phyloP scores from a whole-genome alignment of 2,329 filamentous ascomycete species.

The Colletotrichum trifolii region DNA sequence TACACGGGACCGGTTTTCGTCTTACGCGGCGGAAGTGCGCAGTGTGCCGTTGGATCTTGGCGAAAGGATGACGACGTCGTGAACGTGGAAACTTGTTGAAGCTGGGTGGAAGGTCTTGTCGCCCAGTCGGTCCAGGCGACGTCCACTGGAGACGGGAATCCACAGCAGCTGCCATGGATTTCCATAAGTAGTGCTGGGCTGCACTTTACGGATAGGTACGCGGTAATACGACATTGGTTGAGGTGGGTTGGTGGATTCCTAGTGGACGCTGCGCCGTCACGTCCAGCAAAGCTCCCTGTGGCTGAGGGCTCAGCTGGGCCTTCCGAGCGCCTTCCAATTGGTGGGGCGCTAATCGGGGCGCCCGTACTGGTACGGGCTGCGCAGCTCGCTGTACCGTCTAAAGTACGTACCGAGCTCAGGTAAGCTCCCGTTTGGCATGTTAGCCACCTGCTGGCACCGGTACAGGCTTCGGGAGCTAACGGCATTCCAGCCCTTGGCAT shows the following conservation, averaged over 20 bases:
- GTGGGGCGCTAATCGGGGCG: constrained; percentile 9
- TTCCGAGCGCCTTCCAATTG: constrained; percentile 16
- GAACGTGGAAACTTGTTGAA: constrained; percentile 28
- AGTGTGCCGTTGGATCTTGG: constrained; percentile 29
- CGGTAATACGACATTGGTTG: constrained; percentile 36
- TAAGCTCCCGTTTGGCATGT: no score
- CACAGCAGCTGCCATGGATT: constrained; percentile 30
- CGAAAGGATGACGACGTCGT: constrained; percentile 35
- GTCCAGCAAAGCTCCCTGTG: constrained; percentile 36
- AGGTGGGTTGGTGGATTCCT: constrained; percentile 33
- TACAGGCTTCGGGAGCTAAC: no score
- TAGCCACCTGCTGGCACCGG: no score
- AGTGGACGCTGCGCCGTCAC: constrained; percentile 36
- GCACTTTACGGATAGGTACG: background rate
- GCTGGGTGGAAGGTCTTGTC: constrained; percentile 16
- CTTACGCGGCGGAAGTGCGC: constrained; percentile 23
- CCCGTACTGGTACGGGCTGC: no score
- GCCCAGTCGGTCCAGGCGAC: background rate
- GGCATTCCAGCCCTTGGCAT: no score
- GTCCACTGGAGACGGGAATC: background rate
- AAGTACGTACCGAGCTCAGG: no score
- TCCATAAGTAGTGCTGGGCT: background rate
- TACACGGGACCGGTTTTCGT: constrained; percentile 20
- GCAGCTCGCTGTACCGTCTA: no score
- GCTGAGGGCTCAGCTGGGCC: constrained; percentile 35